phyloP scores from a whole-genome alignment of 2,329 filamentous ascomycete species.

The Cladosporium sp. region DNA sequence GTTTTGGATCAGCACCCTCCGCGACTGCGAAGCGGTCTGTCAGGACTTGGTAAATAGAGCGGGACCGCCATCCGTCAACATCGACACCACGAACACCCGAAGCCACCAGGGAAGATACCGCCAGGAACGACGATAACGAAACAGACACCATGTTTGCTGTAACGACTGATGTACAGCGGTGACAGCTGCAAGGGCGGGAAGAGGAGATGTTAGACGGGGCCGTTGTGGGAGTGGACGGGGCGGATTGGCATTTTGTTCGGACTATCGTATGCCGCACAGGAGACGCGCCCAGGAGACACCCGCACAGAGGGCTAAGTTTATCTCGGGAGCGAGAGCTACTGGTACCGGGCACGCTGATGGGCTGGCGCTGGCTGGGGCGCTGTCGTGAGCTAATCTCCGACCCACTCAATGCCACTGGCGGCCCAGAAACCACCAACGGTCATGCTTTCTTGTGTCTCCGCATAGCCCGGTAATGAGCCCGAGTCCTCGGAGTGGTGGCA shows the following conservation, averaged over 20 bases:
- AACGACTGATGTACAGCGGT: slow-evolving; percentile 15
- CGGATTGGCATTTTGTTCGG: slow-evolving; percentile 16
- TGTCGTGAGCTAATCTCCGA: slow-evolving; percentile 15
- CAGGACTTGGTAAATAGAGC: slow-evolving; percentile 58
- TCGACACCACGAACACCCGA: slow-evolving; percentile 9
- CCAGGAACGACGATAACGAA: slow-evolving; percentile 12
- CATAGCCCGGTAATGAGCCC: neutral
- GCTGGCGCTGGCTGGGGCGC: slow-evolving; percentile 11
- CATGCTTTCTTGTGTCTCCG: slow-evolving; percentile 8
- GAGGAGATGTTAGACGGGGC: slow-evolving; percentile 7
- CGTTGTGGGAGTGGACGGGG: slow-evolving; percentile 11
- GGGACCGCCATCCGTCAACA: slow-evolving; percentile 40
- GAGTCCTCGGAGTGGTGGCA: neutral
- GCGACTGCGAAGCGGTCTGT: slow-evolving; percentile 57
- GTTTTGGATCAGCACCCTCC: slow-evolving; percentile 46
- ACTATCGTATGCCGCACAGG: slow-evolving; percentile 2
- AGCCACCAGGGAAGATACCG: slow-evolving; percentile 8
- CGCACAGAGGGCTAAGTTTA: slow-evolving; percentile 15
- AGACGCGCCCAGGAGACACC: slow-evolving; percentile 16
- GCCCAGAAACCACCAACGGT: slow-evolving; percentile 13
- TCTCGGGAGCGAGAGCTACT: slow-evolving; percentile 6
- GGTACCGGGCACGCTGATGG: slow-evolving; percentile 7
- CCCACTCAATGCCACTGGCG: slow-evolving; percentile 5
- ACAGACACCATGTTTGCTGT: slow-evolving; percentile 17
- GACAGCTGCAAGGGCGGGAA: slow-evolving; percentile 18